Base-by-base conservation (phyloP, 2,329 filamentous ascomycete genomes). In the Sporothrix luriei region DNA sequence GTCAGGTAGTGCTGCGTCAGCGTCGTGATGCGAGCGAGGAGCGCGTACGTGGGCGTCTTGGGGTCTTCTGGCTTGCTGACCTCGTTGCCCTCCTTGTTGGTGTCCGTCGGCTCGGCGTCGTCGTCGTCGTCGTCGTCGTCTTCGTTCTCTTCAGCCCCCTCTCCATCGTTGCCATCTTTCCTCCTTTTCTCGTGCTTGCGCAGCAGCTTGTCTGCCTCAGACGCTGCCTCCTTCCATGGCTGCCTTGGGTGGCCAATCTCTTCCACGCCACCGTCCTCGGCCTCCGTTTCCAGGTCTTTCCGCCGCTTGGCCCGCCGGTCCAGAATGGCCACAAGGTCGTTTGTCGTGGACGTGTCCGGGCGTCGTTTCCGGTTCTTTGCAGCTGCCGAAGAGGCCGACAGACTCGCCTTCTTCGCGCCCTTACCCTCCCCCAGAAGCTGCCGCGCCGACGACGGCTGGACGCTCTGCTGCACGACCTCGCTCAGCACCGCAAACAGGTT, bases 1-100 rank as follows among this genome's bases (percentile, higher is more conserved):
- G 94, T 93, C 13, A 99, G 86, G 78, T 97, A 95, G 77, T 97
- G 90, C 76, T 97, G 94, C 5, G 93, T 94, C 0, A 97, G 87
- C 64, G 87, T 87, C 29, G 93, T 88, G 69, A 99, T 95, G 70
- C 90, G 90, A 46, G 93, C 84, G 3, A 98, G 86, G 13, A 97
- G 85, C n/a, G 84, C 84, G 78, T 96, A 96, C 0, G 91, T 92
- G 73, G 91, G 90, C 59, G 91, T 91, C 70, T 87, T 84, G 40
- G 85, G 82, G 40, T 72, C 78, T 76, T 90, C 84, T 55, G 78
- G 78, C 48, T 78, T 77, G 73, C 74, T 75, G 72, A 69, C 75
- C 48, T 76, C 69, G 10, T 76, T 71, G 38, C 40, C 66, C 40
- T 68, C 66, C 43, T 79, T 74, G 43, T 49, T 76, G 72, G 57